Percentiles rank a stretch among this genome's conserved stretches.
Conservation (phyloP, 768 basidiomycete species). For the Exidia glandulosa region DNA sequence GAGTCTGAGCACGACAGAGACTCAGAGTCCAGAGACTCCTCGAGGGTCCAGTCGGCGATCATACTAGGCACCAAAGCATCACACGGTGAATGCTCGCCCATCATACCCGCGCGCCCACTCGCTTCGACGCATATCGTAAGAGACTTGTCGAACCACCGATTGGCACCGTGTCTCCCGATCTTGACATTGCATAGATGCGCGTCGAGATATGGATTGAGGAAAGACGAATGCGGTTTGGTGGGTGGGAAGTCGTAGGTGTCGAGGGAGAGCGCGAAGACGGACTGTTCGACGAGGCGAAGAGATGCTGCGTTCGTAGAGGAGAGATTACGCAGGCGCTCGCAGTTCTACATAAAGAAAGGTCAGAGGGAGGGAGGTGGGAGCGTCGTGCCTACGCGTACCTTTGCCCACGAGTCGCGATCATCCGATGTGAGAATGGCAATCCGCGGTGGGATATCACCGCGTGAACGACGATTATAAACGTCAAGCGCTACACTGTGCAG, state of each 20-base stretch:
- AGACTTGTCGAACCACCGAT: slow-evolving; percentile 88
- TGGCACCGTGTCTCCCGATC: slow-evolving; percentile 57
- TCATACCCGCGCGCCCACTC: slow-evolving; percentile 72
- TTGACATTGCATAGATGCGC: slow-evolving; percentile 64
- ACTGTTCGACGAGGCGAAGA: slow-evolving; percentile 56
- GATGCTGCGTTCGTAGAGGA: slow-evolving; percentile 52
- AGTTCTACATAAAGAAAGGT: slow-evolving; percentile 39
- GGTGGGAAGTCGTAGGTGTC: slow-evolving; percentile 40
- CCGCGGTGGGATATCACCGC: slow-evolving; percentile 45
- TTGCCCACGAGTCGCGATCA: slow-evolving; percentile 70
- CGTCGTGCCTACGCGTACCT: slow-evolving; percentile 31
- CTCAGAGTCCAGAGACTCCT: slow-evolving; percentile 47
- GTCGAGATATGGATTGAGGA: slow-evolving; percentile 32
- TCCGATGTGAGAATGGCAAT: slow-evolving; percentile 72
- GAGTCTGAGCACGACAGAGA: slow-evolving; percentile 21
- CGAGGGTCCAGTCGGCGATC: slow-evolving; percentile 71
- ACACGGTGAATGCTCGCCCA: slow-evolving; percentile 84
- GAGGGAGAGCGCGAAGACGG: slow-evolving; percentile 69
- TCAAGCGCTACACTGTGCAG: slow-evolving; percentile 43
- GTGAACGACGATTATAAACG: slow-evolving; percentile 36
- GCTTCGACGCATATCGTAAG: slow-evolving; percentile 76
- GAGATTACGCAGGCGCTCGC: slow-evolving; percentile 53
- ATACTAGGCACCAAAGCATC: slow-evolving; percentile 88
- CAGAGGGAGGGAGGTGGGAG: background rate
- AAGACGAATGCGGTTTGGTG: slow-evolving; percentile 14